Conservation (phyloP, 2,329 filamentous ascomycete genomes). For the Verticillium isaacii region DNA sequence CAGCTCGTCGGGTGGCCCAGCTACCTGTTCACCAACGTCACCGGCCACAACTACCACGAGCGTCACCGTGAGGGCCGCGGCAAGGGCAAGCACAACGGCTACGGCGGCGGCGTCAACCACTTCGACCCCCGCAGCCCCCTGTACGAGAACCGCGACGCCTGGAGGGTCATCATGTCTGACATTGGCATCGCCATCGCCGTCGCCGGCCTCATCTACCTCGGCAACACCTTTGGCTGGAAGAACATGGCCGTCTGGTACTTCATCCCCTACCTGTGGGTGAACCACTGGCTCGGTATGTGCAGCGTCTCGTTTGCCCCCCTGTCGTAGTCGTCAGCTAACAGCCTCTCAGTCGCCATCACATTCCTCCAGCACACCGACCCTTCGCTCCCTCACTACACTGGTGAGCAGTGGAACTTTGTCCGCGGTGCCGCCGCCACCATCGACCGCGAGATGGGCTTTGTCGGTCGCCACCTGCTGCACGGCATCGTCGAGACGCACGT, state of each 20-base stretch:
- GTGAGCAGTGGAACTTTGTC: constrained; percentile 84
- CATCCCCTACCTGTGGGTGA: constrained; percentile 92
- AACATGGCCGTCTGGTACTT: constrained; percentile 96
- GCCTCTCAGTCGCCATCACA: constrained; percentile 84
- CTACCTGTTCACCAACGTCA: constrained; percentile 89
- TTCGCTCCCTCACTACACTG: constrained; percentile 85
- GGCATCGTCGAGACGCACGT: constrained; percentile 98
- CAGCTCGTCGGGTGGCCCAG: constrained; percentile 90
- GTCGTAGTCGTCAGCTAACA: background rate
- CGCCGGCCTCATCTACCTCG: constrained; percentile 61
- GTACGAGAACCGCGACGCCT: constrained; percentile 86
- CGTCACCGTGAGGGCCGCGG: constrained; percentile 90
- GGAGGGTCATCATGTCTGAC: constrained; percentile 82
- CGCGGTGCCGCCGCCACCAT: constrained; percentile 93
- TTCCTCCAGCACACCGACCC: constrained; percentile 97
- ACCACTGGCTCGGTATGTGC: constrained; percentile 93
- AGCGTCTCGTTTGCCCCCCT: background rate
- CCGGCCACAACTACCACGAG: constrained; percentile 92
- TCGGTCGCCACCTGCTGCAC: constrained; percentile 85
- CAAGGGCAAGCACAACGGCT: constrained; percentile 84
- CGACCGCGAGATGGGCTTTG: constrained; percentile 94
- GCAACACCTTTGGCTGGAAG: constrained; percentile 72
- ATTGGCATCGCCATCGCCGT: constrained; percentile 66
- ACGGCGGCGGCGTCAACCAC: constrained; percentile 82
- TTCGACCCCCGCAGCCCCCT: constrained; percentile 84